Evolutionary conservation across 768 basidiomycete species (phyloP), one percentile per base, ranked within the genome.

Genomic region (Nevesoporus exiguus): DNA sequence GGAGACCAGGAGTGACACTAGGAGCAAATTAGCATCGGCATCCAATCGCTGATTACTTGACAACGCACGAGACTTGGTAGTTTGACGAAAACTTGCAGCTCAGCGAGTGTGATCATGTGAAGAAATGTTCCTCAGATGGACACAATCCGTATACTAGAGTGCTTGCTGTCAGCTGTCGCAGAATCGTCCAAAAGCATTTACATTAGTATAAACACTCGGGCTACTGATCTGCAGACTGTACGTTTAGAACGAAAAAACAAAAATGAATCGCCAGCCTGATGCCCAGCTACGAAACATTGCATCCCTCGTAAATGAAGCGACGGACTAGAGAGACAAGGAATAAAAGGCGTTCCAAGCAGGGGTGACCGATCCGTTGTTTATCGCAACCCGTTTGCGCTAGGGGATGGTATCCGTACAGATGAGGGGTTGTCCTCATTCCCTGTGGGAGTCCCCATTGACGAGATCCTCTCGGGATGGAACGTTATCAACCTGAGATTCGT

Each of bases 361-460:
- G 22, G 39, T 51, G 51, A 51, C 39, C 15, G 40, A 47, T 43
- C 36, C 36, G 30, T 33, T 54, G 27, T 39, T 15, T 30, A 37
- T 21, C 34, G 36, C 36, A n/a, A 37, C 3, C 14, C 14, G 17
- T 37, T 37, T 15, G n/a, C 17, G 24, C 11, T 40, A 34, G 5
- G 13, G 11, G 21, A 11, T 21, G 21, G 14, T 17, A 11, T 11
- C 27, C 8, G 5, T 2, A 39, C 24, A 37, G 9, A 22, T n/a
- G n/a, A 1, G 14, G 25, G 39, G 11, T 31, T 46, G 3, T 17
- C 22, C n/a, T 67, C 40, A 63, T 30, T 2, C 51, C 40, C 31
- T 25, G 21, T 70, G 68, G 17, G 40, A 56, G 47, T 56, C 56
- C 17, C 68, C 68, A 34, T 70, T 70, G 44, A 53, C 33, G 36